Evolutionary conservation across 495 filamentous ascomycete genomes (phyloP), one percentile per base, ranked within the genome.

Genomic region (Penicillium canescens): DNA sequence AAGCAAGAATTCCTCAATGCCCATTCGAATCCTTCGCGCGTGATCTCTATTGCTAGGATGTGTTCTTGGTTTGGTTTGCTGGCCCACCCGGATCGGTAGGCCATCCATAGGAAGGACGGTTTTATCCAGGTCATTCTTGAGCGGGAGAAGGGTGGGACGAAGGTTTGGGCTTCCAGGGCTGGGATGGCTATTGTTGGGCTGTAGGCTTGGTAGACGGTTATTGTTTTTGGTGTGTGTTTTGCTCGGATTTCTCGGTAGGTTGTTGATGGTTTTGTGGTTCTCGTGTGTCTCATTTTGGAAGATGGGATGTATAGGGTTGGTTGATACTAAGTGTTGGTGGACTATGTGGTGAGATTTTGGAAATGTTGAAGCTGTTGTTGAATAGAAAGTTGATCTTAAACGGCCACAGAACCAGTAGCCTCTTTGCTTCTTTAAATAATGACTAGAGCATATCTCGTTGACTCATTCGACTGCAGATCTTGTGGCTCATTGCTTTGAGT

Each of bases 101-200:
- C 77, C 82, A 86, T 86, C 84, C 84, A 87, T 47, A 70, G 67
- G 77, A 82, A 87, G 41, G 71, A 77, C 5, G 84, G 84, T 57
- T 86, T 87, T 50, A 87, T 81, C 84, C 84, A 87, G 10, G 83
- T 87, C 84, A 86, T 87, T 35, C 84, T 73, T 0, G 57, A 62
- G 28, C 70, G 62, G n/a, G 49, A 59, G 70, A 86, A 87, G 8
- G 70, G 59, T 1, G 81, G 71, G 41, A 69, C 54, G 46, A 87
- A 76, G 2, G 66, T 73, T 56, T 86, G 82, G 3, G 63, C 42
- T 14, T 60, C 11, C 8, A 88, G 70, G 12, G 82, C 85, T 9
- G 82, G 67, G 6, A 61, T 41, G 4, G 85, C 82, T 60, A 88
- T 86, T 43, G 60, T 28, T 39, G 61, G 40, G 24, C 67, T 69